These are phyloP conservation scores for Biscogniauxia sp. DNA, from an alignment of 2,329 filamentous ascomycete genomes.

Conservation along the genomic window DNA sequence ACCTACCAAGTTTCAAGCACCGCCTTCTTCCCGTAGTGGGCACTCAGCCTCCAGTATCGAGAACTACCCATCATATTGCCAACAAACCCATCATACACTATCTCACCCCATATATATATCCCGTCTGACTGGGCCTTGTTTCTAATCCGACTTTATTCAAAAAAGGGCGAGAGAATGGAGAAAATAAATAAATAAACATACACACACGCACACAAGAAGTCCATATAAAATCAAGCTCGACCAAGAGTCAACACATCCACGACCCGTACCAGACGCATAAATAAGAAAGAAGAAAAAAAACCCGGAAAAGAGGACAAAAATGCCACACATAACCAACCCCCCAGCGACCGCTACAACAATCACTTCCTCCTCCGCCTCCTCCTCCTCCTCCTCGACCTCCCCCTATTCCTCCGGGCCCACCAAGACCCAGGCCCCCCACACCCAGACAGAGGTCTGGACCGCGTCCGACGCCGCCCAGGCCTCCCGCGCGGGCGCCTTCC, in stretches of 20 bases:
- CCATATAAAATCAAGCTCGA: not conserved
- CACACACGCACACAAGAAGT: too few species aligned
- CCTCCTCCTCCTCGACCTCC: not conserved
- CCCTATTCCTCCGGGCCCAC: not conserved
- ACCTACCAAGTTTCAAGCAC: too few species aligned
- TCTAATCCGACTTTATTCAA: too few species aligned
- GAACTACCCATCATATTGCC: too few species aligned
- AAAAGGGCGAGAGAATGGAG: too few species aligned
- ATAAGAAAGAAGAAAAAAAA: not conserved
- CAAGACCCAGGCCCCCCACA: not conserved
- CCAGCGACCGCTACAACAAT: not conserved
- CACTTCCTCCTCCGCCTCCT: not conserved
- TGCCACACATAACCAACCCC: constrained; percentile 12
- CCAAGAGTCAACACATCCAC: too few species aligned
- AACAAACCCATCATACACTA: too few species aligned
- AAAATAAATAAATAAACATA: too few species aligned
- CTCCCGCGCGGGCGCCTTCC: constrained; percentile 15
- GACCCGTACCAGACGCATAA: not conserved
- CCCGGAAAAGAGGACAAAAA: not conserved
- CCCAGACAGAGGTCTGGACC: constrained; percentile 9
- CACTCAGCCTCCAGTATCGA: too few species aligned
- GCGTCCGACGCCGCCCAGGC: constrained; percentile 16
- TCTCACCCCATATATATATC: too few species aligned
- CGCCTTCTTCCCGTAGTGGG: too few species aligned
- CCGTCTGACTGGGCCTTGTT: too few species aligned